These are phyloP conservation scores for Spergularia azorica DNA, from an alignment of 179 eudicot species.

Conservation along the genomic window DNA sequence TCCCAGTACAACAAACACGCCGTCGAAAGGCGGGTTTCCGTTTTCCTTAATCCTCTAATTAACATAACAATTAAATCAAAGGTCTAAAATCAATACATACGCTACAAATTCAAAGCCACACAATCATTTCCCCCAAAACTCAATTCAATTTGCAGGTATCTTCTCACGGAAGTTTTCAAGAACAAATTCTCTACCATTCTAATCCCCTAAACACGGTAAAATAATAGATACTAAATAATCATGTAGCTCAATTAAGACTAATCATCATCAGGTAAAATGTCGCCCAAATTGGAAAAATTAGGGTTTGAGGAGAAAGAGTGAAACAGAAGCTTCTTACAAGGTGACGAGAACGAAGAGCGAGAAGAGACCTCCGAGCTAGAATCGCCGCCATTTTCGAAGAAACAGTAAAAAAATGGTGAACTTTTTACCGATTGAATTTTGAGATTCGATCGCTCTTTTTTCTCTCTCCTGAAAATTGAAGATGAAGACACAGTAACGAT, in stretches of 20 bases:
- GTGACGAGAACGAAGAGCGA: conserved; percentile 59
- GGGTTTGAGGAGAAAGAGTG: conserved; percentile 10
- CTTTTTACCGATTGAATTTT: conserved; percentile 8
- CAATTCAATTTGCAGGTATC: background rate
- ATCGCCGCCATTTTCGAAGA: conserved; percentile 49
- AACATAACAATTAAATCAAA: background rate
- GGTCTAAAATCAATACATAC: background rate
- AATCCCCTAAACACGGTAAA: background rate
- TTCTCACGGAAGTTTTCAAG: background rate
- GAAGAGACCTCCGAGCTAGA: conserved; percentile 67
- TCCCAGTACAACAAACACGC: too few relatives aligned
- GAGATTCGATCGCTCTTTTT: background rate
- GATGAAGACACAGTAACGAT: background rate
- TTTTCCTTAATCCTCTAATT: too few relatives aligned
- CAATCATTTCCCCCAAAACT: background rate
- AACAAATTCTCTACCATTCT: background rate
- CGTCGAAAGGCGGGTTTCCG: too few relatives aligned
- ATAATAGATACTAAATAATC: background rate
- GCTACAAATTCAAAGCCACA: background rate
- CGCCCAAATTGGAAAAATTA: conserved; percentile 1
- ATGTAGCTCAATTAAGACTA: background rate
- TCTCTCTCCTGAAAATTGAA: conserved; percentile 1
- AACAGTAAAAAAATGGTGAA: background rate
- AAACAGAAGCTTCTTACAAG: conserved; percentile 41
- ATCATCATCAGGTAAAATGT: background rate